Conservation (phyloP, 2,329 filamentous ascomycete species). For the Botrytis galanthina region DNA sequence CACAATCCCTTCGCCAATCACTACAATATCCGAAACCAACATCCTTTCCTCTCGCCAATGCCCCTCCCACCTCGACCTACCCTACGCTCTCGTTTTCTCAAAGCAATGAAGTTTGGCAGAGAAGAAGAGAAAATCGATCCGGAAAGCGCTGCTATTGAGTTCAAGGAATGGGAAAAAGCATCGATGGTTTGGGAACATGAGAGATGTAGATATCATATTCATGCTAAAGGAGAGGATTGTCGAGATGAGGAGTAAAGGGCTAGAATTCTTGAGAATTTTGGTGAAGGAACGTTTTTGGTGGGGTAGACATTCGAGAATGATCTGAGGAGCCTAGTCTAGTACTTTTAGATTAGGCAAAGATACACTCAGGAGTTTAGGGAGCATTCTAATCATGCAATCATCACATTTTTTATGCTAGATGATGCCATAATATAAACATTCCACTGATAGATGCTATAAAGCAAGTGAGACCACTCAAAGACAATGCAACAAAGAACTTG, state of each 20-base stretch:
- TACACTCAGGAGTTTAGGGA: accelerated
- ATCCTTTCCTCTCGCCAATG: background rate
- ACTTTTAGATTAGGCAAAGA: accelerated
- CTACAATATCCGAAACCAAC: background rate
- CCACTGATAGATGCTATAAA: background rate
- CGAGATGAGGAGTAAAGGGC: background rate
- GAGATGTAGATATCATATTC: background rate
- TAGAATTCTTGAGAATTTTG: background rate
- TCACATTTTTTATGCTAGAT: background rate
- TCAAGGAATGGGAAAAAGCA: background rate
- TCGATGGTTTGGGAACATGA: background rate
- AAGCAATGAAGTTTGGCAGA: background rate
- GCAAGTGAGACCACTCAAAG: background rate
- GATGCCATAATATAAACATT: background rate
- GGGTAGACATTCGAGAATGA: background rate
- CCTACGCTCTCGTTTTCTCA: background rate
- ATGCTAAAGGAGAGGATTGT: background rate
- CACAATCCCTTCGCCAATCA: background rate
- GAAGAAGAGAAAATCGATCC: background rate
- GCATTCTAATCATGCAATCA: background rate
- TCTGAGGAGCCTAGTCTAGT: accelerated
- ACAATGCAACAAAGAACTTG: no score
- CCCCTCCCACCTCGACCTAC: background rate
- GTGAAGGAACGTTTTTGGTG: accelerated
- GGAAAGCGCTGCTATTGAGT: background rate